phyloP scores from a whole-genome alignment of 2,329 filamentous ascomycete genomes.

The Fusarium duplospermum region DNA sequence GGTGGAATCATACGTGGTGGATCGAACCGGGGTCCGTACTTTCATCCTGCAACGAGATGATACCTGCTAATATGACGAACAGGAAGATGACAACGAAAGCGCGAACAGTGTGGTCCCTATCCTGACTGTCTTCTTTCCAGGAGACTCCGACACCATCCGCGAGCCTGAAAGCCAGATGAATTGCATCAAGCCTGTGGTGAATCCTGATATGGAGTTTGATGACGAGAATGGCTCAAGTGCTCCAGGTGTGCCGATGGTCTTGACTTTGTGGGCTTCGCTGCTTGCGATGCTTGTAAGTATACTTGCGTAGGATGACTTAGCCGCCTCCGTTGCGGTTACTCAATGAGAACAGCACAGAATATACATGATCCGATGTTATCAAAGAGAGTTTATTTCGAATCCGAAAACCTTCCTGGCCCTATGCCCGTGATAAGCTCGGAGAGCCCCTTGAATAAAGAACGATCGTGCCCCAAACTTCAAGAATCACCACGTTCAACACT shows the following conservation, averaged over 20 bases:
- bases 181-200: conserved; percentile 17
- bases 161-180: conserved; percentile 16
- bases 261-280: neutral
- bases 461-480: neutral
- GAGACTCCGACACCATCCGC: neutral
- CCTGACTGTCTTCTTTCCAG: conserved; percentile 25
- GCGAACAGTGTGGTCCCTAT: conserved; percentile 3
- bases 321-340: neutral
- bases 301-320: neutral
- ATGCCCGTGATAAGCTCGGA: neutral
- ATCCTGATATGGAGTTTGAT: neutral
- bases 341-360: neutral
- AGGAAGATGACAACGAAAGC: neutral
- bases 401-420: neutral
- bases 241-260: neutral
- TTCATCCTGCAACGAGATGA: neutral
- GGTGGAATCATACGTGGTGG: conserved; percentile 2
- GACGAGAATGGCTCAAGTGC: neutral
- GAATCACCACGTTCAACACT: neutral
- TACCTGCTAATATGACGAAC: neutral
- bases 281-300: neutral
- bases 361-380: neutral
- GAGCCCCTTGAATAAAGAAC: too few relatives aligned
- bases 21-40: neutral
- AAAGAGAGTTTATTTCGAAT: neutral